Base-by-base conservation (phyloP, 2,329 filamentous ascomycete species). In the Xylariaceae sp. region DNA sequence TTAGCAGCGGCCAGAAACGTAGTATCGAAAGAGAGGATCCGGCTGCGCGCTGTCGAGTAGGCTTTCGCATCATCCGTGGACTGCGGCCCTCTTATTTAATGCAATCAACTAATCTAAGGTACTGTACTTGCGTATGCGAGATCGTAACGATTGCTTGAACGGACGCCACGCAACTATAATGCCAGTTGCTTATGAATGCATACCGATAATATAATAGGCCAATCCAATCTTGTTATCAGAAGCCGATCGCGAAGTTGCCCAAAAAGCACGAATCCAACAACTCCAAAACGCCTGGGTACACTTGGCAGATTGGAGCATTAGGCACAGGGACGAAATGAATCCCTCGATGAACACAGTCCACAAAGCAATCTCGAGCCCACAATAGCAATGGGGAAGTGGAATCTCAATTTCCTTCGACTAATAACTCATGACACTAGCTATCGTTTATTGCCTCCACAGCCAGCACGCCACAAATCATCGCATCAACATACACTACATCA, bases 1-100 rank as follows among this genome's bases (percentile, higher is more conserved):
- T 62, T 62, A 62, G 58, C 58, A 51, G 39, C 46, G 39, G 44
- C 40, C 43, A 54, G 40, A 53, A 34, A 11, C 21, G 17, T 36
- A 39, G 46, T 26, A 17, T 29, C 41, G 17, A 23, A 26, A 14
- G 21, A 26, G 21, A 28, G 36, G 23, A 14, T 28, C 39, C 48
- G 47, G 45, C 40, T 34, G 8, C 48, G 29, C 43, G 47, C 21
- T 44, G 8, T 40, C 47, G 53, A 52, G 24, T 12, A 36, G 28
- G 29, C 16, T 34, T 40, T 23, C 17, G 7, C 3, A 31, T 46
- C n/a, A n/a, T n/a, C n/a, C n/a, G n/a, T 40, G 36, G 36, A 7
- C 16, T 40, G 39, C 46, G 28, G 19, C 23, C 11, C 43, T 16
- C 8, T n/a, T n/a, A 14, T 14, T 14, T 3, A 29, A 19, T 21